Evolutionary conservation across 192 early-diverging fungal species (phyloP), one percentile per base, ranked within the genome.

Genomic region (Chytriomyces sp.): DNA sequence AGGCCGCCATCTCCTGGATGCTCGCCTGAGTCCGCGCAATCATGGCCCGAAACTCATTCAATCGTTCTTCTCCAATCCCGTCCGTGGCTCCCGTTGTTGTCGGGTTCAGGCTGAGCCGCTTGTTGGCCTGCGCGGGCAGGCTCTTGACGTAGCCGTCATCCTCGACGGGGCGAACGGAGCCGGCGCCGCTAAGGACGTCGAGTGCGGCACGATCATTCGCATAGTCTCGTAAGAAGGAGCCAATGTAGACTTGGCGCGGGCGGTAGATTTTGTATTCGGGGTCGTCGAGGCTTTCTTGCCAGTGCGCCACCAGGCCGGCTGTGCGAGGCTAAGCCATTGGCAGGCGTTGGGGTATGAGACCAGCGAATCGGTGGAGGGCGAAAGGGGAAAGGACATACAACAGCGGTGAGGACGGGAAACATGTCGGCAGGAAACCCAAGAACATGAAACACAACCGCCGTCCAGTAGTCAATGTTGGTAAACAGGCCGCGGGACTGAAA

Each of bases 201-300:
- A 70, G 8, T 25, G 4, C 39, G 4, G 53, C 54, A 26, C 68
- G 54, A 44, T 70, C 68, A 14, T 10, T 28, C 37, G 14, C 57
- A 30, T 70, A 70, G 25, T 70, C 68, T 31, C 38, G 34, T 38
- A 70, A 12, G 59, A 70, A 70, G 39, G 10, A 54, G 4, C 68
- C 68, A 5, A 10, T 14, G 28, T 60, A 62, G 12, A 81, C 73
- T 76, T 90, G 89, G 25, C 86, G 75, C 17, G 89, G 89, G 31
- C 89, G 77, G 78, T 81, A 89, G 66, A 90, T 90, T 56, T 89
- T 88, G 52, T 76, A 81, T 58, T 81, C 80, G 3, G 80, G 78
- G 54, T 84, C 83, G 34, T 78, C 74, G 58, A 84, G 57, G 49
- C 78, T 79, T 44, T 85, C 84, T 52, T 69, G 61, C 72, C 81